Evolutionary conservation across 208 protist genomes (phyloP).

Genomic region (Strigomonas culicis): DNA sequence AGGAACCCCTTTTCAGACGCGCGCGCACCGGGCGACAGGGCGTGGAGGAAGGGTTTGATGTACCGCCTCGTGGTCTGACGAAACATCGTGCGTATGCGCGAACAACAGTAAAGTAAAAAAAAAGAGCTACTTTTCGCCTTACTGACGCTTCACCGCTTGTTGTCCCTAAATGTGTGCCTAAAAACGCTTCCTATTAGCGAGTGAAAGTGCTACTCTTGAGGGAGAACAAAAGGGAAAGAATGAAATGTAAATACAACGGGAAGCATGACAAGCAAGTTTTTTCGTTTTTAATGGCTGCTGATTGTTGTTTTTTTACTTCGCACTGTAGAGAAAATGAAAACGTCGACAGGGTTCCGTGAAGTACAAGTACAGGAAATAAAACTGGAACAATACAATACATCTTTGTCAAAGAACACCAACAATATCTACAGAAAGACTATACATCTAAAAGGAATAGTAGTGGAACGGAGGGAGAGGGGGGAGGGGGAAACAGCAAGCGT

Average conservation of each 20-base stretch:
- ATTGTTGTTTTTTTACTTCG: neutral
- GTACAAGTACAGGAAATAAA: neutral
- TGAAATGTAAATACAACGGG: too few species aligned
- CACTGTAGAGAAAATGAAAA: neutral
- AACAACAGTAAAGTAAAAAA: neutral
- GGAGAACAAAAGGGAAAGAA: neutral
- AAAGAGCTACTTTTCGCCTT: neutral
- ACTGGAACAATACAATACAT: neutral
- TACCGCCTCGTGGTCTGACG: conserved; percentile 24
- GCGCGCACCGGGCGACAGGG: conserved; percentile 71
- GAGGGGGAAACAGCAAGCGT: neutral
- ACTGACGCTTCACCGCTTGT: neutral
- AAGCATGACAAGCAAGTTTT: too few species aligned
- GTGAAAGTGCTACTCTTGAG: neutral
- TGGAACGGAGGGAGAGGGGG: neutral
- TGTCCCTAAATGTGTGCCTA: neutral
- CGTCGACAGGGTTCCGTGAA: neutral
- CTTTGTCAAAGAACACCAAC: neutral
- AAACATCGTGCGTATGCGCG: conserved; percentile 42
- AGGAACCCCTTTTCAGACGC: conserved; percentile 83
- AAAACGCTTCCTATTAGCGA: neutral
- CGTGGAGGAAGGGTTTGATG: conserved; percentile 83
- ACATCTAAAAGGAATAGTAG: neutral
- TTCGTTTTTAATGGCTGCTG: conserved; percentile 9
- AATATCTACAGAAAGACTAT: neutral